Evolutionary conservation across 441 rosid genomes (phyloP), one percentile per base, ranked within the genome.

Genomic region (Gossypium schwendimanii): DNA sequence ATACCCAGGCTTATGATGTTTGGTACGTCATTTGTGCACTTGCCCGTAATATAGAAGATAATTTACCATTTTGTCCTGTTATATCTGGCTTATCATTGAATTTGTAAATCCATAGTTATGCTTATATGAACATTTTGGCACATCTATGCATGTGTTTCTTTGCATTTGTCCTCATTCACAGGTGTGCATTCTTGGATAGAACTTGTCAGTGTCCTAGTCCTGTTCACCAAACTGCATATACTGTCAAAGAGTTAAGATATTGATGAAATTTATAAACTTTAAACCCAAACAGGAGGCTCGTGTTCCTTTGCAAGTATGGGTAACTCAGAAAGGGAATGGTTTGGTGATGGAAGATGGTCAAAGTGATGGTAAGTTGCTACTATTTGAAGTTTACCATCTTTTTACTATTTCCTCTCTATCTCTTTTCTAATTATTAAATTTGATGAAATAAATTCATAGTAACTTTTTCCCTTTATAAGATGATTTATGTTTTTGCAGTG

Each of bases 241-340:
- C 11, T 31, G 49, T 69, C 28, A 31, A 31, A 6, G 3, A 47
- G 62, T 53, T 50, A 24, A 15, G 59, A 26, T 14, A 50, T 68
- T 10, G 4, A 17, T 31, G 59, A 50, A 50, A 21, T 73, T 72
- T 31, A 72, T 47, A 10, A 58, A 45, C 21, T 78, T 45, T 63
- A 41, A 67, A 58, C 77, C 21, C 58, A 76, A 76, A 63, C 87
- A 95, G 99, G 99, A 91, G 81, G 89, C 84, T 77, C 96, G 96
- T 66, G 81, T 88, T 73, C 98, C 99, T 8, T 74, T 94, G 64
- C 94, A 92, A 73, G 78, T 94, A 81, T 94, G 99, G 98, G 91
- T 85, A 72, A 77, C 84, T 78, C 96, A 88, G 82, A 89, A 87
- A 64, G 83, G 83, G 78, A 91, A 88, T 71, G 96, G 99, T 67